Evolutionary conservation across 2,329 filamentous ascomycete species (phyloP).

Genomic region (Nannizziopsis barbatae): DNA sequence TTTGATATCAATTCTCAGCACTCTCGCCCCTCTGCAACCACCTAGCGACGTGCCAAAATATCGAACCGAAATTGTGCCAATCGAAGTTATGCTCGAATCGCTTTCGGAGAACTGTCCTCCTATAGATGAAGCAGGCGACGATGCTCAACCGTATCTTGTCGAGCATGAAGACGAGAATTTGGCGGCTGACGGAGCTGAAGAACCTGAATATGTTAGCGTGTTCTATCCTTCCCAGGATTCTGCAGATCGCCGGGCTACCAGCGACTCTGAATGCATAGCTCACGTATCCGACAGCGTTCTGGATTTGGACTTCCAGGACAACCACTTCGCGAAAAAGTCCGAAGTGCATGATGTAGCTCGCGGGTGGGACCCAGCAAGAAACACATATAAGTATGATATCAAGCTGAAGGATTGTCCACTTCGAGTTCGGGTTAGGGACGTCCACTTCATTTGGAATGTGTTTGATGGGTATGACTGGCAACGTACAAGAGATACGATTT

Average conservation of each 20-base stretch:
- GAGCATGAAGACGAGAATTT: slow-evolving; percentile 28
- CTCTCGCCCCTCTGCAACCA: slow-evolving; percentile 68
- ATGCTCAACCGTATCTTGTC: slow-evolving; percentile 36
- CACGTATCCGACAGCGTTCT: slow-evolving; percentile 46
- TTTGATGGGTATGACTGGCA: slow-evolving; percentile 98
- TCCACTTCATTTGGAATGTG: slow-evolving; percentile 93
- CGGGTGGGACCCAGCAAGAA: slow-evolving; percentile 67
- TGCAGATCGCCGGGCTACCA: slow-evolving; percentile 24
- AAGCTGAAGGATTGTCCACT: slow-evolving; percentile 59
- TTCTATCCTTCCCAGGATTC: slow-evolving; percentile 38
- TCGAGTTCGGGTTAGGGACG: slow-evolving; percentile 66
- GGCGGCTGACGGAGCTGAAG: slow-evolving; percentile 30
- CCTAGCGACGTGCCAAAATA: slow-evolving; percentile 78
- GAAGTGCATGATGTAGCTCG: slow-evolving; percentile 56
- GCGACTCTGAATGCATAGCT: slow-evolving; percentile 38
- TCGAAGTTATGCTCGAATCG: slow-evolving; percentile 79
- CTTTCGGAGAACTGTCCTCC: slow-evolving; percentile 45
- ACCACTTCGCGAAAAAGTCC: slow-evolving; percentile 60
- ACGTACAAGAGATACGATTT: slow-evolving; percentile 72
- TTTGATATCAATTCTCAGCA: slow-evolving; percentile 65
- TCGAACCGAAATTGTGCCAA: slow-evolving; percentile 70
- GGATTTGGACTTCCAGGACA: slow-evolving; percentile 61
- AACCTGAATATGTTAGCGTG: slow-evolving; percentile 44
- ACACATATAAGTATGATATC: slow-evolving; percentile 56
- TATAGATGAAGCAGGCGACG: slow-evolving; percentile 9